Conservation (phyloP, 495 filamentous ascomycete genomes). For the Aspergillus cristatus region DNA sequence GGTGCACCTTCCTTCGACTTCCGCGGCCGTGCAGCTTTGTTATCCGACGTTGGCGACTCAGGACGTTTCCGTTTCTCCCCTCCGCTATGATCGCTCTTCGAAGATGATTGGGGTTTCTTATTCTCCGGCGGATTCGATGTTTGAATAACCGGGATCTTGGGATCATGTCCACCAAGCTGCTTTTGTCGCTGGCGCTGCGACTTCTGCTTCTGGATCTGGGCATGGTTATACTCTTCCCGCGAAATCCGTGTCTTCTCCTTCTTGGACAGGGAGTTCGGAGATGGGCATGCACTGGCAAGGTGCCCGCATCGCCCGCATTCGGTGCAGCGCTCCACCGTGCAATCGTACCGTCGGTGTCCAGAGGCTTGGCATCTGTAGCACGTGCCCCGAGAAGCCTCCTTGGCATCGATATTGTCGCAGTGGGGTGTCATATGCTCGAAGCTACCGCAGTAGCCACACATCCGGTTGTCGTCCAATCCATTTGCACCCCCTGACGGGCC, state of each 20-base stretch:
- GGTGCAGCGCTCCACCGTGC: constrained; percentile 33
- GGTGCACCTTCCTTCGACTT: constrained; percentile 10
- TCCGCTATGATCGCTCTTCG: constrained; percentile 8
- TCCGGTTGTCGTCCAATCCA: constrained; percentile 32
- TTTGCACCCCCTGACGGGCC: constrained; percentile 38
- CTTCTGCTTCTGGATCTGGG: constrained; percentile 20
- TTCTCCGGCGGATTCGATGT: constrained; percentile 14
- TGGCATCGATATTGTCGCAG: constrained; percentile 39
- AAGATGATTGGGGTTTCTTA: constrained; percentile 5
- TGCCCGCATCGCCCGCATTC: constrained; percentile 43
- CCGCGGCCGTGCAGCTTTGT: constrained; percentile 17
- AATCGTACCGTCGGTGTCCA: constrained; percentile 30
- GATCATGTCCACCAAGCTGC: constrained; percentile 39
- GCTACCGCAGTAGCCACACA: constrained; percentile 41
- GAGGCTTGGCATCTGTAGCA: constrained; percentile 37
- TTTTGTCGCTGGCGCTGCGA: constrained; percentile 30
- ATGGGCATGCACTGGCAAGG: constrained; percentile 21
- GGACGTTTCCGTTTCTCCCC: constrained; percentile 36
- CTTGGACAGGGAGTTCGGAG: constrained; percentile 23
- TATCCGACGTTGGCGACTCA: constrained; percentile 22
- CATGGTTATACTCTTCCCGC: constrained; percentile 24
- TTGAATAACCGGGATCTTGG: constrained; percentile 35
- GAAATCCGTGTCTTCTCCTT: constrained; percentile 22
- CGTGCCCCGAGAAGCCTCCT: constrained; percentile 22
- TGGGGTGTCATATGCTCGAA: constrained; percentile 35